phyloP scores from a whole-genome alignment of 148 eudicot genomes.

The Limonium bicolor region DNA sequence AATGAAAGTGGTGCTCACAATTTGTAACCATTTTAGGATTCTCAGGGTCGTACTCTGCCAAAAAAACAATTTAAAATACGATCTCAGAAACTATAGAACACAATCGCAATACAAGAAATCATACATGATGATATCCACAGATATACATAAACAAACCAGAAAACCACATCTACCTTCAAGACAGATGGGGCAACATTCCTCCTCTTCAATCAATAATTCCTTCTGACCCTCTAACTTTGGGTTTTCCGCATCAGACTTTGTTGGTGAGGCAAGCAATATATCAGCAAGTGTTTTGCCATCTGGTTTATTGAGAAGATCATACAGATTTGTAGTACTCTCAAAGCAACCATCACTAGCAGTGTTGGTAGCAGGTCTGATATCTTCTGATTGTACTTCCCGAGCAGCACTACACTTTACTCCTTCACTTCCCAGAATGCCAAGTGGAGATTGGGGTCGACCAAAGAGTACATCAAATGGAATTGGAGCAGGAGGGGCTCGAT shows the following conservation, averaged over 20 bases:
- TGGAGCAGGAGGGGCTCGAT: slow-evolving; percentile 67
- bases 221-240: slow-evolving; percentile 17
- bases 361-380: slow-evolving; percentile 12
- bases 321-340: slow-evolving; percentile 11
- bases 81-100: neutral
- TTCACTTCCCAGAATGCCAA: slow-evolving; percentile 13
- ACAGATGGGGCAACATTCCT: slow-evolving; percentile 79
- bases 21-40: slow-evolving; percentile 59
- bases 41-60: slow-evolving; percentile 55
- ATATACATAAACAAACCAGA: neutral
- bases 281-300: slow-evolving; percentile 26
- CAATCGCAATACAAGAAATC: neutral
- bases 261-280: slow-evolving; percentile 35
- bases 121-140: neutral
- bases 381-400: slow-evolving; percentile 17
- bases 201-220: slow-evolving; percentile 33
- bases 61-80: neutral
- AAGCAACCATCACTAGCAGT: slow-evolving; percentile 12
- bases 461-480: slow-evolving; percentile 61
- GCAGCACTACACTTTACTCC: slow-evolving; percentile 12
- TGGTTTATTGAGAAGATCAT: slow-evolving; percentile 14
- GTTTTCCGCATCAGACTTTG: slow-evolving; percentile 36
- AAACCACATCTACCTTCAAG: slow-evolving; percentile 50
- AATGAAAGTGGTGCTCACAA: slow-evolving; percentile 78
- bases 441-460: slow-evolving; percentile 40